Percentiles rank a stretch among this genome's conserved stretches.
Conservation (phyloP, 106 monocot genomes). For the Agapanthus africanus region DNA sequence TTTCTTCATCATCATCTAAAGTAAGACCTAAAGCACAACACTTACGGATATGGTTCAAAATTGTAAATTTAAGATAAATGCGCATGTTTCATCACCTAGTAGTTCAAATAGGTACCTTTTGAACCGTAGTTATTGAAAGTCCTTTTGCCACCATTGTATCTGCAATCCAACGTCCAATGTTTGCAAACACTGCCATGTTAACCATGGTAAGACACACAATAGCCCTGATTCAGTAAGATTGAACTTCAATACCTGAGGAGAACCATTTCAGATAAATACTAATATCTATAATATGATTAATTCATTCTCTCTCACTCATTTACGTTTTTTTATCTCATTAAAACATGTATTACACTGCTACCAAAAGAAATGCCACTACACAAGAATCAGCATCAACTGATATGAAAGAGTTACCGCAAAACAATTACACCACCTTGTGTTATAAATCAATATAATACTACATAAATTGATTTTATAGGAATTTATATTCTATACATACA, state of each 20-base stretch:
- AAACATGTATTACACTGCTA: background rate
- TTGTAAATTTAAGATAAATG: background rate
- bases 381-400: background rate
- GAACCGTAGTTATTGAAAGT: constrained; percentile 74
- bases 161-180: constrained; percentile 97
- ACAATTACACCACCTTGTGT: no score
- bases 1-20: background rate
- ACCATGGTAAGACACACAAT: constrained; percentile 94
- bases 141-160: constrained; percentile 84
- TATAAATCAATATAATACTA: no score
- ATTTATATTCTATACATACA: no score
- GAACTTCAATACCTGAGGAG: constrained; percentile 82
- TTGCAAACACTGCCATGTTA: constrained; percentile 96
- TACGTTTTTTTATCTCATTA: background rate
- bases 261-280: constrained; percentile 9
- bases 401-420: no score
- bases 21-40: background rate
- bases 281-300: background rate
- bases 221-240: constrained; percentile 94
- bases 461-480: no score
- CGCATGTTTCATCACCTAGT: background rate
- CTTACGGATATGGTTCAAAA: background rate
- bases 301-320: no score
- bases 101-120: constrained; percentile 51
- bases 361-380: no score